A percentile compares a stretch with the other conserved stretches of the same genome.
Conservation (phyloP, 2,329 filamentous ascomycete species). For the Aspergillus ruber region DNA sequence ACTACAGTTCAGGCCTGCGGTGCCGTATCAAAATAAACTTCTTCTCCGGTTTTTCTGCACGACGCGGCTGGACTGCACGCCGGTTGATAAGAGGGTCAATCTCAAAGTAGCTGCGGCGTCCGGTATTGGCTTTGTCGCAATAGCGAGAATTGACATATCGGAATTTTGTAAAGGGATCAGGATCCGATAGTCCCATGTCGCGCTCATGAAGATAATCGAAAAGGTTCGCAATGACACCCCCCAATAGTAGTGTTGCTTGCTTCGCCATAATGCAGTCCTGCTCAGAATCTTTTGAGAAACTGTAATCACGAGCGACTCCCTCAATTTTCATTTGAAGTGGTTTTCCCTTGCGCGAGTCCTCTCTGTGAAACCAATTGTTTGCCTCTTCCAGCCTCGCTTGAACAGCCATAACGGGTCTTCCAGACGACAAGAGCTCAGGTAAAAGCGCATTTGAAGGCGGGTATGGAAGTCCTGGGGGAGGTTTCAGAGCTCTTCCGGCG, state of each 20-base stretch:
- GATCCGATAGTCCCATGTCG: slow-evolving; percentile 2
- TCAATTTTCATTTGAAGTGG: slow-evolving; percentile 14
- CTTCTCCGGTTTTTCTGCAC: background rate
- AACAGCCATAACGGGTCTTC: background rate
- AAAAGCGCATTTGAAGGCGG: background rate
- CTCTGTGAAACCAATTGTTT: slow-evolving; percentile 18
- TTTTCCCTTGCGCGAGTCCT: slow-evolving; percentile 9
- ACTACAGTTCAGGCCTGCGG: background rate
- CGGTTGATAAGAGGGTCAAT: slow-evolving; percentile 7
- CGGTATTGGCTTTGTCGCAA: slow-evolving; percentile 9
- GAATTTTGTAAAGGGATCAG: slow-evolving; percentile 13
- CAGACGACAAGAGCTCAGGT: background rate
- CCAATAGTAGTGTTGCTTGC: slow-evolving; percentile 14
- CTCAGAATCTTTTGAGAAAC: slow-evolving; percentile 2
- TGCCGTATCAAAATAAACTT: background rate
- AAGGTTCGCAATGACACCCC: slow-evolving; percentile 17
- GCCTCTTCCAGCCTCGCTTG: slow-evolving; percentile 10
- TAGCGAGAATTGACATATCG: slow-evolving; percentile 6
- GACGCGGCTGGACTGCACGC: background rate
- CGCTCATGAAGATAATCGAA: slow-evolving; percentile 10
- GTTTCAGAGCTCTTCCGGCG: slow-evolving; percentile 1
- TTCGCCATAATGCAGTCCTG: slow-evolving; percentile 6
- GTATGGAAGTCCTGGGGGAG: slow-evolving; percentile 14
- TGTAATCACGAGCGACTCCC: slow-evolving; percentile 11
- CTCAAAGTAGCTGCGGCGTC: slow-evolving; percentile 19